These are phyloP conservation scores for Saturnispora sekii DNA, from an alignment of 805 yeast species.

Conservation along the genomic window DNA sequence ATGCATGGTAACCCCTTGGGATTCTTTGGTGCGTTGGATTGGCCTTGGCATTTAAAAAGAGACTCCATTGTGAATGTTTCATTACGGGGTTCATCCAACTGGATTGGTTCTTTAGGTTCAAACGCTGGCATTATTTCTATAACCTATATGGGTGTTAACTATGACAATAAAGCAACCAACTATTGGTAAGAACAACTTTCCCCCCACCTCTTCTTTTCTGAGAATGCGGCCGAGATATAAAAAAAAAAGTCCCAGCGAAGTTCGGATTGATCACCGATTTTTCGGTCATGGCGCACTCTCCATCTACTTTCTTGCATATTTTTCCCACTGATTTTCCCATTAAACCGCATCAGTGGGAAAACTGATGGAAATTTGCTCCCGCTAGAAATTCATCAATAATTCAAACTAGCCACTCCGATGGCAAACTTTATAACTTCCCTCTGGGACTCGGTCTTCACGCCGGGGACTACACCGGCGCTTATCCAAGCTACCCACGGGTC, in stretches of 20 bases:
- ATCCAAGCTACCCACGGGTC: slow-evolving; percentile 84
- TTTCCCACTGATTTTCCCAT: not conserved
- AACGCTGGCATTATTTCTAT: slow-evolving; percentile 3
- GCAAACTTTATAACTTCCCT: slow-evolving; percentile 46
- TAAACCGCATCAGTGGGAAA: not conserved
- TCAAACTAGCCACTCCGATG: not conserved
- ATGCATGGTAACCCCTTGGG: slow-evolving; percentile 22
- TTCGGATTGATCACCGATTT: too few species aligned
- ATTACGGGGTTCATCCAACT: slow-evolving; percentile 42
- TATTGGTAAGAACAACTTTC: too few species aligned
- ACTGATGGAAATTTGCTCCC: too few species aligned
- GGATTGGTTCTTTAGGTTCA: slow-evolving; percentile 42
- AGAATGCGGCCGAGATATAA: too few species aligned
- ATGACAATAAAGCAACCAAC: too few species aligned
- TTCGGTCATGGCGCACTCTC: too few species aligned
- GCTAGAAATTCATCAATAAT: not conserved
- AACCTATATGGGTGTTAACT: not conserved
- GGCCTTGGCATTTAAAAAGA: slow-evolving; percentile 17
- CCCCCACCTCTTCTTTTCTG: too few species aligned
- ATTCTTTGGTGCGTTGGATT: slow-evolving; percentile 15
- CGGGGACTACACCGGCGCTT: slow-evolving; percentile 87
- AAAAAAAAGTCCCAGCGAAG: too few species aligned
- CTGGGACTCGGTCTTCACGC: slow-evolving; percentile 87
- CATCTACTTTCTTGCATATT: not conserved
- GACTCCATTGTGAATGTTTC: slow-evolving; percentile 28